phyloP scores from a whole-genome alignment of 2,329 filamentous ascomycete species.

The Penicillium psychrosexuale region DNA sequence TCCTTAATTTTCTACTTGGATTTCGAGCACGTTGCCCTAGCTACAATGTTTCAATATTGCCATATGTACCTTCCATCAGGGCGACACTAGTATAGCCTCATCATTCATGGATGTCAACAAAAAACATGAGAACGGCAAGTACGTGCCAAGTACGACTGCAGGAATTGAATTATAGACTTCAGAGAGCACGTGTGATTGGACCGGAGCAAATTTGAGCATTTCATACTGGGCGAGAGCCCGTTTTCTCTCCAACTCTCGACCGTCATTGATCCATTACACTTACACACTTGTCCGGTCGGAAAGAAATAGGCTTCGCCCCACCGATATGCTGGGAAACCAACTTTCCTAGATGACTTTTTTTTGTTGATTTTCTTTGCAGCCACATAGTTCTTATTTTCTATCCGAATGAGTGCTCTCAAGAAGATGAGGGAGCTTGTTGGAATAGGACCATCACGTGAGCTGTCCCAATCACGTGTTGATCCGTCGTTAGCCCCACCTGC shows the following conservation, averaged over 20 bases:
- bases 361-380: not conserved
- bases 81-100: not conserved
- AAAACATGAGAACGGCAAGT: not conserved
- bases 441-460: slow-evolving; percentile 2
- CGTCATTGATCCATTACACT: slow-evolving; percentile 12
- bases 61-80: slow-evolving; percentile 12
- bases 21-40: not conserved
- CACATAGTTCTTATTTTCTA: not conserved
- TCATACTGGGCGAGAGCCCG: not conserved
- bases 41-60: not conserved
- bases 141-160: slow-evolving; percentile 1
- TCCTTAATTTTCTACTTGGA: not conserved
- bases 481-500: not conserved
- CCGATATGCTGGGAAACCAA: slow-evolving; percentile 2
- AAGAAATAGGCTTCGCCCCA: slow-evolving; percentile 10
- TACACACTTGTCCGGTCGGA: slow-evolving; percentile 9
- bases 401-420: slow-evolving; percentile 17
- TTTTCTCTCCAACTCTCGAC: slow-evolving; percentile 2
- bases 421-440: slow-evolving; percentile 21
- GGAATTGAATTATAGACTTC: not conserved
- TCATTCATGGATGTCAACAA: not conserved
- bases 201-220: not conserved
- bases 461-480: not conserved
- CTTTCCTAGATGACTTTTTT: not conserved
- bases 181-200: not conserved